Percentiles rank a stretch among this genome's conserved stretches.
These are phyloP conservation scores for Jamesozyma gamospora DNA, from an alignment of 805 yeast genomes.

Conservation along the genomic window DNA sequence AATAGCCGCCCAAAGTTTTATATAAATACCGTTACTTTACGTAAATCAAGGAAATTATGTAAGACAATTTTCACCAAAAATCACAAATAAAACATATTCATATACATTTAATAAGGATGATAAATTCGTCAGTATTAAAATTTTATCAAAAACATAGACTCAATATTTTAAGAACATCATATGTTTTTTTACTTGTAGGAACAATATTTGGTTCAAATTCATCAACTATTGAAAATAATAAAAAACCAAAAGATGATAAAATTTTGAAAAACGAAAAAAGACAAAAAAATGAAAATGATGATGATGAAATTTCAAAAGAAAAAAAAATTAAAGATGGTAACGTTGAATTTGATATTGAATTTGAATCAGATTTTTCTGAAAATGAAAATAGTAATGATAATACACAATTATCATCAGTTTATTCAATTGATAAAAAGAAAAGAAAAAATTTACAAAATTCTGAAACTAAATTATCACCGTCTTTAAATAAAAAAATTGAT, in stretches of 20 bases:
- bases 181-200: constrained; percentile 18
- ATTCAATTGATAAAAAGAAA: not conserved
- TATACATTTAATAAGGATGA: not conserved
- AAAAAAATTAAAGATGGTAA: constrained; percentile 3
- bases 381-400: constrained; percentile 4
- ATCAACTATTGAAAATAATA: not conserved
- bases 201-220: constrained; percentile 14
- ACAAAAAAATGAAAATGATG: constrained; percentile 1
- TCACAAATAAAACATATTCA: not conserved
- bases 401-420: too few relatives aligned
- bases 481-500: not conserved
- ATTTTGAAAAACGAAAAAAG: constrained; percentile 5
- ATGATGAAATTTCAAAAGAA: constrained; percentile 3
- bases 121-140: constrained; percentile 4
- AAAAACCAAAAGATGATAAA: constrained; percentile 3
- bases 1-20: not conserved
- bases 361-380: constrained; percentile 2
- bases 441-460: too few relatives aligned
- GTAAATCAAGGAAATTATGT: not conserved
- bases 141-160: constrained; percentile 22
- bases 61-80: too few relatives aligned
- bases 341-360: constrained; percentile 6
- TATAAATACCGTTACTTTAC: too few relatives aligned
- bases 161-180: constrained; percentile 22
- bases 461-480: not conserved